Evolutionary conservation across 495 filamentous ascomycete genomes (phyloP), one percentile per base, ranked within the genome.

Genomic region (Hypoxylon fuscum): DNA sequence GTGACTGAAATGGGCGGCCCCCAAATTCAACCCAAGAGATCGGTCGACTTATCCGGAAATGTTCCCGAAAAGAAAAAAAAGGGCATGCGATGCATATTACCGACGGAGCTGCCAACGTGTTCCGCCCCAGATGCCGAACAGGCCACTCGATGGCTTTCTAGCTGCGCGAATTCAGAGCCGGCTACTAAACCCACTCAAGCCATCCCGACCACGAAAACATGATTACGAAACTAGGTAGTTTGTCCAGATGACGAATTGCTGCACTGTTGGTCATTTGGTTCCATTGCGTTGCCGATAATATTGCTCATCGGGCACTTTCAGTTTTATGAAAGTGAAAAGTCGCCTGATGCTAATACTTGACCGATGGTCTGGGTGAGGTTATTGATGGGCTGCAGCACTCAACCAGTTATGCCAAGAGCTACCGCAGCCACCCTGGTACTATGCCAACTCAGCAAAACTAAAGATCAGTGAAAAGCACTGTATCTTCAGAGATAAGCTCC

Each of bases 361-460:
- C 12, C 17, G 51, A 52, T 56, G 41, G 55, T 27, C 62, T 56
- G 34, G 20, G 14, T 37, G 41, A 66, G 40, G 56, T 54, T 60
- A 42, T 60, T 17, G 32, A 60, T 59, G 55, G 46, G 34, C 47
- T 49, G 46, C 57, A 48, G 29, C 46, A 34, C 41, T 66, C 52
- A 46, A 23, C 21, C 25, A 47, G 37, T 23, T 18, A 43, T 44
- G 63, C 63, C 63, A 66, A 66, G 63, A 61, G 32, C 15, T 47
- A 52, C 35, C 46, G 57, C 63, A 61, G 56, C 40, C 34, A 56
- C 47, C 63, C 56, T 20, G 40, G 34, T 38, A 56, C 20, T 57
- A 35, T 66, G 63, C 56, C 63, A 66, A 61, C 63, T 66, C 63
- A 66, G 51, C 63, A 61, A 56, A 55, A 23, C 45, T 43, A 49